phyloP scores from a whole-genome alignment of 164 flowering plant genomes.

The Umbilicus rupestris region DNA sequence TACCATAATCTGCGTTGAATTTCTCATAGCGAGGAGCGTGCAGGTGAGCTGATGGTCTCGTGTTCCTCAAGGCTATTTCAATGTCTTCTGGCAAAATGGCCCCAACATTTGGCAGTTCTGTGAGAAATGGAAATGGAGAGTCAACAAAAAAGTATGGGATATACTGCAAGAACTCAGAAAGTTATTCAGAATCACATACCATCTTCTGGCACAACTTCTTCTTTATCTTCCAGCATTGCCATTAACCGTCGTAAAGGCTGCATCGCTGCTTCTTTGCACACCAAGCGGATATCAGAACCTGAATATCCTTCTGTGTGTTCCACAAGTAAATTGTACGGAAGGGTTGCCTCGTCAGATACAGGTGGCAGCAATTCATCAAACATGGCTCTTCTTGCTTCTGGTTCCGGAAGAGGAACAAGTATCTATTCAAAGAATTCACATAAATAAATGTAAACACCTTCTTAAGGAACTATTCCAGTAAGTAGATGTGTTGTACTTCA shows the following conservation, averaged over 20 bases:
- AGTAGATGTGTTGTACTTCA: not conserved
- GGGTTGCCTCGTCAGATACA: constrained; percentile 30
- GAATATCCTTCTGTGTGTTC: constrained; percentile 85
- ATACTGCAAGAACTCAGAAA: not conserved
- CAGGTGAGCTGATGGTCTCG: constrained; percentile 97
- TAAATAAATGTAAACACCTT: not conserved
- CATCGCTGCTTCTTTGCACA: constrained; percentile 99
- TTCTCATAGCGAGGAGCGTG: constrained; percentile 80
- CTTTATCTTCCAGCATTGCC: constrained; percentile 49
- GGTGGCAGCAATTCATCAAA: constrained; percentile 81
- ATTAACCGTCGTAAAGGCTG: constrained; percentile 88
- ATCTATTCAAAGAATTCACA: constrained; percentile 34
- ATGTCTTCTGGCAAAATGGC: constrained; percentile 63
- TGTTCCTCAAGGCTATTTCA: constrained; percentile 70
- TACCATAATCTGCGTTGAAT: constrained; percentile 89
- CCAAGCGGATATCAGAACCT: constrained; percentile 88
- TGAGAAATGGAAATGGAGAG: constrained; percentile 9
- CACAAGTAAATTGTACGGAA: constrained; percentile 72
- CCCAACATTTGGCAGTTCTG: constrained; percentile 80
- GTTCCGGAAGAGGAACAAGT: constrained; percentile 97
- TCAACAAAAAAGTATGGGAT: not conserved
- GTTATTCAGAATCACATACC: constrained; percentile 33
- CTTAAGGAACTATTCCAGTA: not conserved
- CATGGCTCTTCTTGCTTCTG: constrained; percentile 94
- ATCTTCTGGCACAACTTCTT: constrained; percentile 68